A percentile compares a stretch with the other conserved stretches of the same genome.
phyloP scores from a whole-genome alignment of 768 basidiomycete species.

The Agrocybe praecox region DNA sequence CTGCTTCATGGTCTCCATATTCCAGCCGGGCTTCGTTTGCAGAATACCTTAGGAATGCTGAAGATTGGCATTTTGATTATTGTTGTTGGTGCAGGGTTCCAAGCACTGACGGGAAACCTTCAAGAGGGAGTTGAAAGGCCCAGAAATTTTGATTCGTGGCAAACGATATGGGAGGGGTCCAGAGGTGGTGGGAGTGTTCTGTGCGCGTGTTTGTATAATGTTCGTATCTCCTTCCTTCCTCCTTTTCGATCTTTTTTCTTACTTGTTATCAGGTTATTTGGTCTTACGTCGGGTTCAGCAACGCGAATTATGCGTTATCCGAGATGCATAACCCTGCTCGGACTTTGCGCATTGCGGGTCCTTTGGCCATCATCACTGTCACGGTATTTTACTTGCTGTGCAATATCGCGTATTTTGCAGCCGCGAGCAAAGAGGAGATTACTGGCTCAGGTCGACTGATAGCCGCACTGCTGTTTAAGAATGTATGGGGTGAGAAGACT shows the following conservation, averaged over 20 bases:
- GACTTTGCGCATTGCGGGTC: constrained; percentile 66
- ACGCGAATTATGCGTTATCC: constrained; percentile 68
- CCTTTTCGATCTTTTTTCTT: neutral
- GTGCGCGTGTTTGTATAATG: constrained; percentile 54
- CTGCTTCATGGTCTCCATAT: constrained; percentile 45
- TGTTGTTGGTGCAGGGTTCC: constrained; percentile 51
- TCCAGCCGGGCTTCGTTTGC: constrained; percentile 60
- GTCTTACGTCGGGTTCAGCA: constrained; percentile 63
- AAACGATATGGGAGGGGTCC: constrained; percentile 42
- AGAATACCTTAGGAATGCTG: constrained; percentile 62
- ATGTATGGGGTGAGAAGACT: constrained; percentile 58
- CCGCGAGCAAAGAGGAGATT: constrained; percentile 69
- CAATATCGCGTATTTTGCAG: constrained; percentile 70
- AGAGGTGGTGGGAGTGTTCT: constrained; percentile 50
- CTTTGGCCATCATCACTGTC: constrained; percentile 57
- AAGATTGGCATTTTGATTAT: constrained; percentile 53
- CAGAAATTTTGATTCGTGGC: constrained; percentile 27
- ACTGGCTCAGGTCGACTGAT: constrained; percentile 58
- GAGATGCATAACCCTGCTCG: constrained; percentile 64
- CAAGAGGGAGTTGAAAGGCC: constrained; percentile 28
- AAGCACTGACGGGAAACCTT: constrained; percentile 39
- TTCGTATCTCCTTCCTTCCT: constrained; percentile 14
- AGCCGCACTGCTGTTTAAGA: constrained; percentile 67
- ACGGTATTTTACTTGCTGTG: constrained; percentile 59
- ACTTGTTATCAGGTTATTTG: constrained; percentile 41